Evolutionary conservation across 345 rosid species (phyloP).

Genomic region (Eucalyptus victrix): DNA sequence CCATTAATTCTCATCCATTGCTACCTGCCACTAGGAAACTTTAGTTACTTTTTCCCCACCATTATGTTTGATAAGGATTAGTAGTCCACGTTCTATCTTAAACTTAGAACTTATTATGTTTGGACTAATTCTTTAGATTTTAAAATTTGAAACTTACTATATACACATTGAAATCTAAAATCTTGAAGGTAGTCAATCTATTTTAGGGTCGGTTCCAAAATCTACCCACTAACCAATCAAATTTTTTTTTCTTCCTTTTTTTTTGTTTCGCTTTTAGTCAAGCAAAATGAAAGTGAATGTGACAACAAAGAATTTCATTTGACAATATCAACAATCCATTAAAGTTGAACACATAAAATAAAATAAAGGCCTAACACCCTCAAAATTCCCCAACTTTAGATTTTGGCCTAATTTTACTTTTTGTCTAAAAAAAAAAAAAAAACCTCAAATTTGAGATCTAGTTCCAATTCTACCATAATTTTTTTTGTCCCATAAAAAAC

Average conservation of each 20-base stretch:
- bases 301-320: not conserved
- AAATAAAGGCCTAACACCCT: not conserved
- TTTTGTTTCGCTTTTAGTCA: not conserved
- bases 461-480: too few species aligned
- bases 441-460: too few species aligned
- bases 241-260: too few species aligned
- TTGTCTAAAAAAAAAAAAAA: too few species aligned
- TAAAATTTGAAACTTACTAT: not conserved
- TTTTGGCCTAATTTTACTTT: too few species aligned
- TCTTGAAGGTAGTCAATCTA: accelerated
- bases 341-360: not conserved
- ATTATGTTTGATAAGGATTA: not conserved
- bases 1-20: not conserved
- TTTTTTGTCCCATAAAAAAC: too few species aligned
- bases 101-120: too few species aligned
- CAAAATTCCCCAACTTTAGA: too few species aligned
- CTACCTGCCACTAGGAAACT: not conserved
- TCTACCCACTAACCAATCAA: accelerated
- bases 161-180: too few species aligned
- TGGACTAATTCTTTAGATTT: not conserved
- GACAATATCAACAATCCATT: not conserved
- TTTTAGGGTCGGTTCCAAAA: accelerated
- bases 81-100: accelerated
- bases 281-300: not conserved
- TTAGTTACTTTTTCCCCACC: not conserved